phyloP scores from a whole-genome alignment of 345 rosid species.

The Limnanthes douglasii region DNA sequence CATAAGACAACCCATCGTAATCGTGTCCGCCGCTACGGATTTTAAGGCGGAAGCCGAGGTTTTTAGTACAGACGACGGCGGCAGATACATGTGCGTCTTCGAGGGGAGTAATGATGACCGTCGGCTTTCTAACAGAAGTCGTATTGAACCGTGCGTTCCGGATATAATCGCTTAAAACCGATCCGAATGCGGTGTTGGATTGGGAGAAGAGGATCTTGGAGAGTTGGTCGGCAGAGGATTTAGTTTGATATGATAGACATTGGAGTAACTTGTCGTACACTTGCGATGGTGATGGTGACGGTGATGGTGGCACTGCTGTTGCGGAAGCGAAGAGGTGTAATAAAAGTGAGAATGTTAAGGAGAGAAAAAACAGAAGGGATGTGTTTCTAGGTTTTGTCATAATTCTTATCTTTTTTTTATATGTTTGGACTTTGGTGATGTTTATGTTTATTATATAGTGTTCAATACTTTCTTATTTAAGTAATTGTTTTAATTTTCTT shows the following conservation, averaged over 20 bases:
- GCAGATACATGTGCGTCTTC: constrained; percentile 18
- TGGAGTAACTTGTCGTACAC: constrained; percentile 7
- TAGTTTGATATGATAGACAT: constrained; percentile 7
- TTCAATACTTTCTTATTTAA: no score
- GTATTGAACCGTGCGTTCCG: constrained; percentile 18
- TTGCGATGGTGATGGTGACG: no score
- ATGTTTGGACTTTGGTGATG: no score
- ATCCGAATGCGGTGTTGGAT: constrained; percentile 10
- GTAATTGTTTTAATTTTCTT: no score
- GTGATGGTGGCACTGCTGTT: no score
- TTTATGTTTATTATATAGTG: no score
- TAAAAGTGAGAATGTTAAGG: no score
- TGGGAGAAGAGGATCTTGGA: constrained; percentile 7
- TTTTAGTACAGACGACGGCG: constrained; percentile 14
- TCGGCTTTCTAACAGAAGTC: constrained; percentile 19
- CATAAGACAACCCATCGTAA: constrained; percentile 22
- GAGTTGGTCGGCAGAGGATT: constrained; percentile 2
- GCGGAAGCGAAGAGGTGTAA: no score
- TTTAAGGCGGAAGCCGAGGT: constrained; percentile 13
- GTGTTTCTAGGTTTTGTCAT: no score
- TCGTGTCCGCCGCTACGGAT: constrained; percentile 32
- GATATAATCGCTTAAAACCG: constrained; percentile 12
- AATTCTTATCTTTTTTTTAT: no score
- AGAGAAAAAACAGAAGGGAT: no score
- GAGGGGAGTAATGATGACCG: constrained; percentile 11